These are phyloP conservation scores for Schwanniomyces occidentalis DNA, from an alignment of 805 yeast genomes.

Conservation along the genomic window DNA sequence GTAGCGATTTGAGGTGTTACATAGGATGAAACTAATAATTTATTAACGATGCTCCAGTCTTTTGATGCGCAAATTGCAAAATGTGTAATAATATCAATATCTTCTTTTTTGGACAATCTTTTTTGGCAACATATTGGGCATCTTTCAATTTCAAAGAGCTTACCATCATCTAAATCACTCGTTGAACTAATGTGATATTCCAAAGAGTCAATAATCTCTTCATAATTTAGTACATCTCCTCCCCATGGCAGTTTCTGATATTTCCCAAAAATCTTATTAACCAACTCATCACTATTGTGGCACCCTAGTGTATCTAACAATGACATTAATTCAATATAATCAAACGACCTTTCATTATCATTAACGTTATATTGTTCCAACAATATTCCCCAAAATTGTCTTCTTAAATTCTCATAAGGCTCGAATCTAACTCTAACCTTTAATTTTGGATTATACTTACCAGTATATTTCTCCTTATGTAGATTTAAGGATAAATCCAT, in stretches of 20 bases:
- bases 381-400: conserved; percentile 68
- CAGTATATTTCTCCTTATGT: conserved; percentile 32
- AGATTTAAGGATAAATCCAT: conserved; percentile 36
- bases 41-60: conserved; percentile 70
- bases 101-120: conserved; percentile 51
- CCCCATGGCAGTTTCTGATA: conserved; percentile 51
- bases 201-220: conserved; percentile 48
- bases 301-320: conserved; percentile 67
- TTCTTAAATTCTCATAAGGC: conserved; percentile 63
- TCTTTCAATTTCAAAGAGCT: conserved; percentile 58
- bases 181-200: conserved; percentile 38
- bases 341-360: conserved; percentile 41
- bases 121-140: conserved; percentile 83
- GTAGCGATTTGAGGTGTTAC: conserved; percentile 82
- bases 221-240: conserved; percentile 48
- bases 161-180: conserved; percentile 22
- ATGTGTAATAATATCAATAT: conserved; percentile 78
- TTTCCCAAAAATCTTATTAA: conserved; percentile 51
- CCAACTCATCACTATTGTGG: conserved; percentile 51
- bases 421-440: conserved; percentile 63
- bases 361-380: conserved; percentile 53
- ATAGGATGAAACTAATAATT: conserved; percentile 62
- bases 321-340: conserved; percentile 60
- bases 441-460: conserved; percentile 51
- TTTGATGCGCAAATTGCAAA: conserved; percentile 82